Base-by-base conservation (phyloP, 1,284 basidiomycete genomes). In the Mycosarcoma mackinlayi region DNA sequence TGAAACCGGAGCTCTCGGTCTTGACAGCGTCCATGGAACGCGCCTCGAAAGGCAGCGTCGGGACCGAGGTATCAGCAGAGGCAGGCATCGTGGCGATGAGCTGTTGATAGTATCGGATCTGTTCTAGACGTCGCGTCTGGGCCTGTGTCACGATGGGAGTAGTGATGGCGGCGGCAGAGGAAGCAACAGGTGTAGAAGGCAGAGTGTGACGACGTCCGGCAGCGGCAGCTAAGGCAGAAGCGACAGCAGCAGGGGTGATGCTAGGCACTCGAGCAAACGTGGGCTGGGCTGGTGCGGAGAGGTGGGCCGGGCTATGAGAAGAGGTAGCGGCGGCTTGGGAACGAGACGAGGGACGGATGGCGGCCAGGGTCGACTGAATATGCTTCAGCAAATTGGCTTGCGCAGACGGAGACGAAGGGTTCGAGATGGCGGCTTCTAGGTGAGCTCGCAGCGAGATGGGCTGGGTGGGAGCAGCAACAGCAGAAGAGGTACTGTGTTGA, bases 31-130 rank as follows among this genome's bases (percentile, higher is more conserved):
- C 68, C 49, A 48, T 40, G 34, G n/a, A 42, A 60, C 58, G 58
- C 18, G 62, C 68, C 58, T 46, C 68, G 35, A 70, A 60, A 34
- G 58, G 55, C 51, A 61, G 46, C 62, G 52, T 48, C 51, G 45
- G 44, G 50, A 59, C 55, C 46, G 51, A 55, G 50, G 49, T 57
- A 53, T 57, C 58, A 58, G 56, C 37, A 63, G 60, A 52, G 48
- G 58, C 44, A 35, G 67, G 67, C 67, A 70, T 70, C 58, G 58
- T 71, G 35, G 68, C 68, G 46, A 71, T 65, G 62, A 66, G 54
- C 49, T 62, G 58, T 60, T 66, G 68, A 55, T 71, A 66, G 59
- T 58, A 50, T 47, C 58, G 54, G 58, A 71, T 66, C 62, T 71
- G 68, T 54, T 71, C 58, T 57, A 65, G 30, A n/a, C 62, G 58